Percentiles rank a stretch among this genome's conserved stretches.
phyloP scores from a whole-genome alignment of 2,329 filamentous ascomycete genomes.

The Calonectria honghensis region DNA sequence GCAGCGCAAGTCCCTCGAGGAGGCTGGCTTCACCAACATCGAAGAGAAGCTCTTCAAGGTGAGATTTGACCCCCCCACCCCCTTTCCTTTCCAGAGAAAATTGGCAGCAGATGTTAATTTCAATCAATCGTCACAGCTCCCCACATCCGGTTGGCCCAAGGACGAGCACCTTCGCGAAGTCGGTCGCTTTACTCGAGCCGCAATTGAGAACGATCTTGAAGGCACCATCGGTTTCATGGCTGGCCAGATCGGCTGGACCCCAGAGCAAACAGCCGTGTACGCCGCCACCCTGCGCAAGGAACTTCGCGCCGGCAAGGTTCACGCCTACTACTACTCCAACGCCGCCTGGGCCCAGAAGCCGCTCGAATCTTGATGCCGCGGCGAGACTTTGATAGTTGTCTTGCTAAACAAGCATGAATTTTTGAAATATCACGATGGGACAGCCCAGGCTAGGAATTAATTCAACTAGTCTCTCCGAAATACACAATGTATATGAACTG shows the following conservation, averaged over 20 bases:
- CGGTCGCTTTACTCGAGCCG: constrained; percentile 58
- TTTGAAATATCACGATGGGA: not conserved
- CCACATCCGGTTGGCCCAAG: constrained; percentile 65
- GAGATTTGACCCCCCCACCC: not conserved
- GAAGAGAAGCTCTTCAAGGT: constrained; percentile 57
- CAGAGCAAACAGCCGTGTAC: constrained; percentile 56
- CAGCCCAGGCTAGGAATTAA: not conserved
- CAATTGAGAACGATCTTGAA: constrained; percentile 59
- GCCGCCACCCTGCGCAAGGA: constrained; percentile 57
- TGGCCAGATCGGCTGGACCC: constrained; percentile 59
- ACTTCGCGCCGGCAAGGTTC: constrained; percentile 46
- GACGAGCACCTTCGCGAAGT: constrained; percentile 58
- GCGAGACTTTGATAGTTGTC: not conserved
- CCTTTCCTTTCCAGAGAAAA: not conserved
- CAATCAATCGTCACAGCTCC: constrained; percentile 51
- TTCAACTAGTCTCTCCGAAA: not conserved
- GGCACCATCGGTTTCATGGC: constrained; percentile 56
- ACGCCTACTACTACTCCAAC: constrained; percentile 53
- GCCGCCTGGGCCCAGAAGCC: constrained; percentile 55
- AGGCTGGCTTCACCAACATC: constrained; percentile 54
- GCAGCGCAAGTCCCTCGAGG: constrained; percentile 57
- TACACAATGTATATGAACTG: not conserved
- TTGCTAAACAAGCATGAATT: not conserved
- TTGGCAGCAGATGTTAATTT: not conserved
- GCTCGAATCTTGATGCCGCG: not conserved